Percentiles rank a stretch among this genome's conserved stretches.
Conservation (phyloP, 495 filamentous ascomycete species). For the Penicillium taxi region DNA sequence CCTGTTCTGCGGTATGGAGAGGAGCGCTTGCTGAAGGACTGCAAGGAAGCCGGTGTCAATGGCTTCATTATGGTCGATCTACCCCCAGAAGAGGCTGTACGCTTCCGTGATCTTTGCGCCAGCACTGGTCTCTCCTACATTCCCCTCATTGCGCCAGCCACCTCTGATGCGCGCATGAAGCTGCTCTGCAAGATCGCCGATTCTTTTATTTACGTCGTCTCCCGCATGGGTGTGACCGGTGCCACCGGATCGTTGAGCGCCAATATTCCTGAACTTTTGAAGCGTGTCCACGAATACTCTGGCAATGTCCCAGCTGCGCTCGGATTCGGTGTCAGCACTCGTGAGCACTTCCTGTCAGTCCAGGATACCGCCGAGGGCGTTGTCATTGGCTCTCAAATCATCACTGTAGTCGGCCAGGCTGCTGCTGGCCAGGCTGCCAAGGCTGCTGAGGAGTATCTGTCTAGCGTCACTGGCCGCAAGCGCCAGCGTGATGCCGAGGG, state of each 20-base stretch:
- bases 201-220: constrained; percentile 97
- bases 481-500: constrained; percentile 33
- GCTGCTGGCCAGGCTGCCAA: constrained; percentile 60
- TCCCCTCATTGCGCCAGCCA: constrained; percentile 86
- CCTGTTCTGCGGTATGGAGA: constrained; percentile 86
- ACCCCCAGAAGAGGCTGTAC: constrained; percentile 87
- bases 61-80: constrained; percentile 96
- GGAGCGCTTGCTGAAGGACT: constrained; percentile 73
- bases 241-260: constrained; percentile 68
- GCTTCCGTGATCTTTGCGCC: constrained; percentile 75
- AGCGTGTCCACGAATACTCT: constrained; percentile 75
- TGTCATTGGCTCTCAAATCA: constrained; percentile 93
- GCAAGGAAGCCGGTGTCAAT: constrained; percentile 79
- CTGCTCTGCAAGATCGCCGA: constrained; percentile 92
- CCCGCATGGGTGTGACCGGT: constrained; percentile 91
- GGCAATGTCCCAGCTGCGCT: constrained; percentile 71
- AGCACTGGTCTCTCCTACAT: constrained; percentile 79
- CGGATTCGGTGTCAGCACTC: constrained; percentile 89
- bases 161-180: constrained; percentile 81
- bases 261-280: constrained; percentile 66
- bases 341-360: constrained; percentile 80
- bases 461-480: constrained; percentile 63
- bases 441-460: constrained; percentile 78
- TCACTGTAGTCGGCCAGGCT: constrained; percentile 68
- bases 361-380: constrained; percentile 83